Percentiles rank a stretch among this genome's conserved stretches.
phyloP scores from a whole-genome alignment of 306 rosid genomes.

The Gleditsia sinensis region DNA sequence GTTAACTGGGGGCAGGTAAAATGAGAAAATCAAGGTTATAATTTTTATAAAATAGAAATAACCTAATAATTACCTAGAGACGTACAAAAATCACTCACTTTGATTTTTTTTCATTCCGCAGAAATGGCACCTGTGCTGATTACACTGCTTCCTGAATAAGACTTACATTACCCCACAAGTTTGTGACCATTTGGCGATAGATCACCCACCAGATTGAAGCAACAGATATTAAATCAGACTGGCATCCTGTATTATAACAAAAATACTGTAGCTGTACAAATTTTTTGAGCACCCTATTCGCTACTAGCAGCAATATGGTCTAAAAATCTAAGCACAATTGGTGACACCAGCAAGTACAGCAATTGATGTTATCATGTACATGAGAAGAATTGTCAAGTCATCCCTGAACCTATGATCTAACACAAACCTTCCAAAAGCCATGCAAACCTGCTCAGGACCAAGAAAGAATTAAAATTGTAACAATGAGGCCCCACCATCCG shows the following conservation, averaged over 20 bases:
- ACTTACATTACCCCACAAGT: too few relatives aligned
- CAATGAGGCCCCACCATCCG: constrained; percentile 36
- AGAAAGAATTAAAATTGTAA: constrained; percentile 30
- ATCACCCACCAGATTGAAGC: too few relatives aligned
- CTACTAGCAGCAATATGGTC: constrained; percentile 30
- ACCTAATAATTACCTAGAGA: too few relatives aligned
- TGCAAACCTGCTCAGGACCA: constrained; percentile 26
- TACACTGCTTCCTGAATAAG: too few relatives aligned
- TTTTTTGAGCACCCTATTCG: constrained; percentile 42
- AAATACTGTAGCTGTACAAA: constrained; percentile 57
- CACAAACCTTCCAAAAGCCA: constrained; percentile 28
- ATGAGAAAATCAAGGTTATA: too few relatives aligned
- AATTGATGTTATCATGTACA: constrained; percentile 50
- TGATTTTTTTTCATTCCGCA: too few relatives aligned
- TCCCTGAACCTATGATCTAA: constrained; percentile 37
- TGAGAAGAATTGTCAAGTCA: constrained; percentile 40
- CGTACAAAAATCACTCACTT: too few relatives aligned
- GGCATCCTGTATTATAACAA: constrained; percentile 37
- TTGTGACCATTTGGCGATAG: too few relatives aligned
- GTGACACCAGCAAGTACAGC: constrained; percentile 49
- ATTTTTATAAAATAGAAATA: too few relatives aligned
- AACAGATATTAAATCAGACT: constrained; percentile 31
- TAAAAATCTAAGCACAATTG: constrained; percentile 32
- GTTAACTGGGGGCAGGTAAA: too few relatives aligned
- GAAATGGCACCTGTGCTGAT: too few relatives aligned